Evolutionary conservation across 768 basidiomycete genomes (phyloP).

Genomic region (Pleurotus cornucopiae): DNA sequence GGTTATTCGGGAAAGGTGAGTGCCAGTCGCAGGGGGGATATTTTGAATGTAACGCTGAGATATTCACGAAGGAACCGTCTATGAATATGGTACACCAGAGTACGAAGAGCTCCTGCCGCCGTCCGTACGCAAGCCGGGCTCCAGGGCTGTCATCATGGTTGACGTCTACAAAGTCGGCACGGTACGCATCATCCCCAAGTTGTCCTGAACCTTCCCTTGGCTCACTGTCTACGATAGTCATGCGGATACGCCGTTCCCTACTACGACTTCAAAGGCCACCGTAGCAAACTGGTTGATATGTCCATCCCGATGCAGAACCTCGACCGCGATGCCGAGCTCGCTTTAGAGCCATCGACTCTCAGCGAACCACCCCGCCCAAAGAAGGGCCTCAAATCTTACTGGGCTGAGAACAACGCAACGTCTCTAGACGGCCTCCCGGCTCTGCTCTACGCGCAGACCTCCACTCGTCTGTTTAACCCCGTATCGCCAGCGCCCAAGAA

Average conservation of each 20-base stretch:
- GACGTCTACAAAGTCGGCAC: conserved; percentile 55
- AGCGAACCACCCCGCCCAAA: conserved; percentile 17
- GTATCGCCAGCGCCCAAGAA: neutral
- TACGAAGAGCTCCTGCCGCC: conserved; percentile 49
- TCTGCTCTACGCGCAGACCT: conserved; percentile 25
- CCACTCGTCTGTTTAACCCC: neutral
- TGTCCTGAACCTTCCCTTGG: neutral
- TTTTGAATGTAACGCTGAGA: neutral
- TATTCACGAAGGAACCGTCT: conserved; percentile 42
- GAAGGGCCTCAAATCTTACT: conserved; percentile 53
- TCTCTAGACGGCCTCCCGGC: conserved; percentile 60
- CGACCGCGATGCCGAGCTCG: conserved; percentile 27
- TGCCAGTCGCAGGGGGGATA: neutral
- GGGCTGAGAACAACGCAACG: conserved; percentile 41
- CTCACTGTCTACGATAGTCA: conserved; percentile 34
- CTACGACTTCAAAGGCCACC: conserved; percentile 53
- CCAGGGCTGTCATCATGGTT: conserved; percentile 56
- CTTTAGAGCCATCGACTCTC: neutral
- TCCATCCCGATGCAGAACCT: conserved; percentile 37
- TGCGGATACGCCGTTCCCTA: conserved; percentile 65
- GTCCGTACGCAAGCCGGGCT: conserved; percentile 47
- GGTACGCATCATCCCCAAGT: conserved; percentile 16
- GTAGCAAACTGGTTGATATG: conserved; percentile 46
- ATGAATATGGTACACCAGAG: conserved; percentile 61
- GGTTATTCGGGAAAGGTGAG: conserved; percentile 55